Conservation (phyloP, 805 yeast species). For the Hyphopichia homilentoma region DNA sequence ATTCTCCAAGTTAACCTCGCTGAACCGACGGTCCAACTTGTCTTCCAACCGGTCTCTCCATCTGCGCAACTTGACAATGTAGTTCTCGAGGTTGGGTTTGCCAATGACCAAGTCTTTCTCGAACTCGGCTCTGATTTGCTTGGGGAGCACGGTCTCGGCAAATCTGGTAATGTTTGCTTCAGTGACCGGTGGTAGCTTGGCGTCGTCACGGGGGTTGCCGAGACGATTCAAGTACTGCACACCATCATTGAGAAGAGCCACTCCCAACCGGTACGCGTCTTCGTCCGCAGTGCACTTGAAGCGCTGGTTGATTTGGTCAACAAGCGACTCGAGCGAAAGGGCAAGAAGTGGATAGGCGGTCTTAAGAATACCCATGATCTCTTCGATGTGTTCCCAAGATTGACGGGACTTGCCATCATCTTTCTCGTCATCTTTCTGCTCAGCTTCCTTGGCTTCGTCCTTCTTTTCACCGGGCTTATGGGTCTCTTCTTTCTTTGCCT, state of each 20-base stretch:
- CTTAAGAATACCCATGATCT: conserved; percentile 89
- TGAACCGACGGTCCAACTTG: conserved; percentile 80
- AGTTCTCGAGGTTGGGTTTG: conserved; percentile 85
- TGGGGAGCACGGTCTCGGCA: conserved; percentile 90
- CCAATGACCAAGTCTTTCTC: conserved; percentile 85
- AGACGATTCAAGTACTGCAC: conserved; percentile 84
- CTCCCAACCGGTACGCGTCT: conserved; percentile 90
- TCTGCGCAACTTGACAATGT: conserved; percentile 73
- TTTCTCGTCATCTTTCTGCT: conserved; percentile 3
- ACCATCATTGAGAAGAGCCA: conserved; percentile 90
- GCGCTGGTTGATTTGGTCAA: conserved; percentile 90
- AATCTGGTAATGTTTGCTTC: conserved; percentile 84
- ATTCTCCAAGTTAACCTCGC: conserved; percentile 77
- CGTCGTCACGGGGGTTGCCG: conserved; percentile 83
- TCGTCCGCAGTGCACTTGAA: conserved; percentile 94
- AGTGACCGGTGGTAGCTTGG: conserved; percentile 84
- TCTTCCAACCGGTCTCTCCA: conserved; percentile 95
- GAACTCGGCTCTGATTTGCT: conserved; percentile 83
- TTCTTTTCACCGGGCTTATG: conserved; percentile 3
- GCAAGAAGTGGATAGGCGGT: conserved; percentile 96
- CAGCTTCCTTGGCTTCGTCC: conserved; percentile 3
- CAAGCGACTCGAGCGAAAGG: conserved; percentile 86
- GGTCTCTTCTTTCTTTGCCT: conserved; percentile 3
- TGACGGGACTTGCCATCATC: conserved; percentile 37
- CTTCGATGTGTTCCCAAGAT: conserved; percentile 92